A percentile compares a stretch with the other conserved stretches of the same genome.
phyloP scores from a whole-genome alignment of 1,284 basidiomycete genomes.

The Cutaneotrichosporon sp. region DNA sequence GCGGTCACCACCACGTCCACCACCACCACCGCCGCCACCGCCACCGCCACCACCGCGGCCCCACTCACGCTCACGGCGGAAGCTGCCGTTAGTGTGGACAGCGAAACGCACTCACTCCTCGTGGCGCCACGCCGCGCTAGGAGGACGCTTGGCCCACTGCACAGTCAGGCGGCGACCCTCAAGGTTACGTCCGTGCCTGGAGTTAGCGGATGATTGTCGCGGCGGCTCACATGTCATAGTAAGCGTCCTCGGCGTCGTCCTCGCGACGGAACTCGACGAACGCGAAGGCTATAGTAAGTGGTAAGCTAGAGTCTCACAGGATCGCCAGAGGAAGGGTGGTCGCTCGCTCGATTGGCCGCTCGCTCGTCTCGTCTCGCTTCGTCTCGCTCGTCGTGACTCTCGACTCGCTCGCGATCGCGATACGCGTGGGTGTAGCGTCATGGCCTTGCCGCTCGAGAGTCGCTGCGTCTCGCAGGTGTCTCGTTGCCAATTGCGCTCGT shows the following conservation, averaged over 20 bases:
- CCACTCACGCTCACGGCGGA: slow-evolving; percentile 48
- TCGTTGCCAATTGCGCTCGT: slow-evolving; percentile 1
- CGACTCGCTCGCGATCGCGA: slow-evolving; percentile 3
- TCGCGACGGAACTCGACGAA: slow-evolving; percentile 82
- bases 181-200: slow-evolving; percentile 75
- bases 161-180: slow-evolving; percentile 77
- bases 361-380: background rate
- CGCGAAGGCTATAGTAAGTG: slow-evolving; percentile 66
- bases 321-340: background rate
- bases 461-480: too few relatives aligned
- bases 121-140: slow-evolving; percentile 78
- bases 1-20: slow-evolving; percentile 1
- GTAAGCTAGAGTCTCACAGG: background rate
- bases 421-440: too few relatives aligned
- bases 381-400: background rate
- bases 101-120: slow-evolving; percentile 49
- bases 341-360: slow-evolving; percentile 2
- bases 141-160: slow-evolving; percentile 86
- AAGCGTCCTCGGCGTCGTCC: slow-evolving; percentile 81
- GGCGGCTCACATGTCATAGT: slow-evolving; percentile 73
- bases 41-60: slow-evolving; percentile 13
- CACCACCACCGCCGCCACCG: slow-evolving; percentile 2
- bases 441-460: too few relatives aligned
- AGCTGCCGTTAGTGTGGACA: slow-evolving; percentile 23
- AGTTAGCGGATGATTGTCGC: too few relatives aligned